Evolutionary conservation across 1,284 basidiomycete genomes (phyloP).

Genomic region (Trichosporon inkin): DNA sequence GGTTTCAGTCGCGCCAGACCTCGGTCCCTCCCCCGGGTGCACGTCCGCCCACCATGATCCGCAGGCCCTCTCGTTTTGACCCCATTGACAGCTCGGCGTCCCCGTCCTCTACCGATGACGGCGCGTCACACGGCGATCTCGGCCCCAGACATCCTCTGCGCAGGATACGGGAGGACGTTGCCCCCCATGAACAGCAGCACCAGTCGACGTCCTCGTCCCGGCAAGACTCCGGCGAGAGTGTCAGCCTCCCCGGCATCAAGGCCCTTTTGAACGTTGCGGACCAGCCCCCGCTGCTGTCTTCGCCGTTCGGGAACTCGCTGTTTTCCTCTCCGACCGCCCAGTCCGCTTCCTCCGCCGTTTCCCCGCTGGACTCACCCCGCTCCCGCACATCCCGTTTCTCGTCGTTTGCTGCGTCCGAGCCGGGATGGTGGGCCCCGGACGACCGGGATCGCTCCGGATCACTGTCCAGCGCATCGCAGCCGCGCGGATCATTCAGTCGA

Average conservation of each 20-base stretch:
- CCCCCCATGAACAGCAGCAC: constrained; percentile 11
- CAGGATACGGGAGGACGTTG: constrained; percentile 34
- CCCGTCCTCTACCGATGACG: constrained; percentile 19
- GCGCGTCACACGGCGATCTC: constrained; percentile 39
- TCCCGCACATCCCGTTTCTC: constrained; percentile 41
- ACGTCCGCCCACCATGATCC: constrained; percentile 20
- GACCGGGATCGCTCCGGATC: constrained; percentile 21
- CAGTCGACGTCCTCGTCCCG: background rate
- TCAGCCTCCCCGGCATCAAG: constrained; percentile 40
- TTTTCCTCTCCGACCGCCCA: constrained; percentile 33
- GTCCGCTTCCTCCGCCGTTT: constrained; percentile 28
- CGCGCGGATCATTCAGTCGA: constrained; percentile 11
- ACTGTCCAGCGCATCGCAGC: constrained; percentile 10
- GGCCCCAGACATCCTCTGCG: constrained; percentile 41
- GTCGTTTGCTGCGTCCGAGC: constrained; percentile 33
- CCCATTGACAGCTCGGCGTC: constrained; percentile 35
- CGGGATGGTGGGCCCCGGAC: constrained; percentile 45
- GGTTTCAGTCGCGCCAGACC: background rate
- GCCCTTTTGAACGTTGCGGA: constrained; percentile 25
- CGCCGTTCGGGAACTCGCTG: constrained; percentile 20
- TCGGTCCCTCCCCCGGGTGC: constrained; percentile 20
- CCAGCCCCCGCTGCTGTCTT: constrained; percentile 23
- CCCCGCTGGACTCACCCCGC: constrained; percentile 39
- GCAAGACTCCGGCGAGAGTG: constrained; percentile 4
- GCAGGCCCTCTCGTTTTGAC: constrained; percentile 38